Percentiles rank a stretch among this genome's conserved stretches.
Evolutionary conservation across 768 basidiomycete genomes (phyloP).

Genomic region (Psilocybe azurescens): DNA sequence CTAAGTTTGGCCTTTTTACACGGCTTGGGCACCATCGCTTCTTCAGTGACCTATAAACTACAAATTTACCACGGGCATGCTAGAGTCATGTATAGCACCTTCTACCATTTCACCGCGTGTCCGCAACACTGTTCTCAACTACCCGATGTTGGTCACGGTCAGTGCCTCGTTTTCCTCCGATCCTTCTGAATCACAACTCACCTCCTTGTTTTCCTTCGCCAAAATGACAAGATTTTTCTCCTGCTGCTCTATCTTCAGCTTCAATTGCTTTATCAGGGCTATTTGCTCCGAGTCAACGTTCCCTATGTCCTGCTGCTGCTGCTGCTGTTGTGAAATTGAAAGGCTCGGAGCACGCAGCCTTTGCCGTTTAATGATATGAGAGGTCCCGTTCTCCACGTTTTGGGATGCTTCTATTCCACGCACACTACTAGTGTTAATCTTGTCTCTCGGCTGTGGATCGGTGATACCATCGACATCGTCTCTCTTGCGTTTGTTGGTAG

Average conservation of each 20-base stretch:
- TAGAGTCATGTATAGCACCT: no score
- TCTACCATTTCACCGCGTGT: no score
- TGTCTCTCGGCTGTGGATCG: not conserved
- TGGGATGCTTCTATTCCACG: not conserved
- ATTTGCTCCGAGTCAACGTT: constrained; percentile 25
- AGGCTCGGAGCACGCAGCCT: constrained; percentile 13
- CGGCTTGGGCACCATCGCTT: no score
- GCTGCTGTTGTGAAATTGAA: constrained; percentile 26
- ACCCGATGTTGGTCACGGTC: not conserved
- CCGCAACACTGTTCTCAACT: no score
- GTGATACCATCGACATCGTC: constrained; percentile 2
- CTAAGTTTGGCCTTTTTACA: no score
- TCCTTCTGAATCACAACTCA: constrained; percentile 20
- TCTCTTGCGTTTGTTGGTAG: constrained; percentile 13
- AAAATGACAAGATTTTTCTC: constrained; percentile 46
- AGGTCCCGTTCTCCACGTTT: not conserved
- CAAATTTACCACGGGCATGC: not conserved
- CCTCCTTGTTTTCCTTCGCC: constrained; percentile 54
- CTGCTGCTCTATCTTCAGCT: constrained; percentile 54
- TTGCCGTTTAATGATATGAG: constrained; percentile 14
- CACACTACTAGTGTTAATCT: not conserved
- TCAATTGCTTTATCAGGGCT: constrained; percentile 48
- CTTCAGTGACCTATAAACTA: not conserved
- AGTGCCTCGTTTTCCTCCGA: constrained; percentile 1
- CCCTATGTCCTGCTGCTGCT: not conserved